Evolutionary conservation across 768 basidiomycete species (phyloP), one percentile per base, ranked within the genome.

Genomic region (Tricholoma sp.): DNA sequence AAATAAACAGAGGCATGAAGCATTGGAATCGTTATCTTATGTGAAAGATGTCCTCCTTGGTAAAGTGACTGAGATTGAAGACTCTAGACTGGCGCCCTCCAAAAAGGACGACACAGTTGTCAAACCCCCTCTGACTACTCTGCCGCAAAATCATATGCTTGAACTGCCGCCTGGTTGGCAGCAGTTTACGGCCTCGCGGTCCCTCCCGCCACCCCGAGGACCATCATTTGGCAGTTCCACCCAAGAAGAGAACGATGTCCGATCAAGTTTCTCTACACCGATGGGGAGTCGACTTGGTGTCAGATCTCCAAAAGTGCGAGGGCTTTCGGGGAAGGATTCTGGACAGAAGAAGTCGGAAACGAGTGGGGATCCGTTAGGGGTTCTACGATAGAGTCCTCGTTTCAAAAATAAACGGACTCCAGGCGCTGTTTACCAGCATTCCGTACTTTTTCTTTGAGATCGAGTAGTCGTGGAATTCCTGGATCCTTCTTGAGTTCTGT

Each of bases 11-110:
- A 79, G 76, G 63, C 72, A 74, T 35, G 88, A 91, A 67, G 88
- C 91, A 0, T 67, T 94, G 50, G 88, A 91, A 64, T 84, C 85
- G 10, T 73, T 94, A 37, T 77, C 87, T 10, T 89, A 92, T 70
- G 85, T 91, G 56, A 78, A 88, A 60, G 91, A 92, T 61, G 76
- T 91, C 14, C 72, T 94, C 39, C 76, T 80, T 58, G 82, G 83
- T 34, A 76, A 76, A 55, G 70, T 75, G 9, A 70, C 70, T 27
- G 74, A 78, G 22, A 67, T 92, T 45, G 90, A 93, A 19, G 84
- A 87, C 41, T 83, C 83, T 24, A 78, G 86, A 50, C 72, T 93
- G 41, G 72, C 84, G 55, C 80, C 7, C 9, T 41, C 55, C n/a
- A 57, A 34, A 31, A 45, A 59, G 1, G 45, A 47, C 10, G 47